phyloP scores from a whole-genome alignment of 2,329 filamentous ascomycete genomes.

The Cladosporium sp. region DNA sequence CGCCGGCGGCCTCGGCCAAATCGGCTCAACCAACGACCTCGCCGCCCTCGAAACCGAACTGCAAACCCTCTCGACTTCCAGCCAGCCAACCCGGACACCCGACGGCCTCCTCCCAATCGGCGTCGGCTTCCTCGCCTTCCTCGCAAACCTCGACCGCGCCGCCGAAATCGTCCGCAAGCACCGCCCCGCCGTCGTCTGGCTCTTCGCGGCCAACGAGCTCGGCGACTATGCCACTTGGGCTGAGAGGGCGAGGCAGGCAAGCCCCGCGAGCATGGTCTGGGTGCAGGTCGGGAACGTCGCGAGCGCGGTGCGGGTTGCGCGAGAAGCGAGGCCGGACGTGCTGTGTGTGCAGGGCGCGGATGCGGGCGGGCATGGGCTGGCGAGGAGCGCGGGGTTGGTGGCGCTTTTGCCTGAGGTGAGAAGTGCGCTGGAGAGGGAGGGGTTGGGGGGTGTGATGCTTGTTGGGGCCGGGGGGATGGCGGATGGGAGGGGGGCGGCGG shows the following conservation, averaged over 20 bases:
- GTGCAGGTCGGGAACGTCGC: constrained; percentile 57
- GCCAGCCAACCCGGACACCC: constrained; percentile 25
- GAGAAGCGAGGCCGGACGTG: constrained; percentile 45
- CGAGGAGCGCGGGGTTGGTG: constrained; percentile 48
- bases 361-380: constrained; percentile 58
- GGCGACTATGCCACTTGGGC: constrained; percentile 32
- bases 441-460: constrained; percentile 27
- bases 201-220: constrained; percentile 54
- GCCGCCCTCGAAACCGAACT: constrained; percentile 23
- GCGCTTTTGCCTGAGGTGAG: constrained; percentile 53
- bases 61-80: not conserved
- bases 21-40: constrained; percentile 39
- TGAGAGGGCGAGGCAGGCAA: constrained; percentile 26
- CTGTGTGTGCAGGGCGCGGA: constrained; percentile 58
- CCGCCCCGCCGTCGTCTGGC: constrained; percentile 56
- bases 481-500: constrained; percentile 50
- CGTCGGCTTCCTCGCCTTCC: constrained; percentile 56
- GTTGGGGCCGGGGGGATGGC: constrained; percentile 56
- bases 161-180: constrained; percentile 45
- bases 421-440: constrained; percentile 29
- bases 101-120: constrained; percentile 45
- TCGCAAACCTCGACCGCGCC: constrained; percentile 34
- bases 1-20: constrained; percentile 44
- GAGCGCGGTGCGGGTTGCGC: constrained; percentile 46
- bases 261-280: constrained; percentile 44